Evolutionary conservation across 2,329 filamentous ascomycete species (phyloP).

Genomic region (Meredithiella fracta): DNA sequence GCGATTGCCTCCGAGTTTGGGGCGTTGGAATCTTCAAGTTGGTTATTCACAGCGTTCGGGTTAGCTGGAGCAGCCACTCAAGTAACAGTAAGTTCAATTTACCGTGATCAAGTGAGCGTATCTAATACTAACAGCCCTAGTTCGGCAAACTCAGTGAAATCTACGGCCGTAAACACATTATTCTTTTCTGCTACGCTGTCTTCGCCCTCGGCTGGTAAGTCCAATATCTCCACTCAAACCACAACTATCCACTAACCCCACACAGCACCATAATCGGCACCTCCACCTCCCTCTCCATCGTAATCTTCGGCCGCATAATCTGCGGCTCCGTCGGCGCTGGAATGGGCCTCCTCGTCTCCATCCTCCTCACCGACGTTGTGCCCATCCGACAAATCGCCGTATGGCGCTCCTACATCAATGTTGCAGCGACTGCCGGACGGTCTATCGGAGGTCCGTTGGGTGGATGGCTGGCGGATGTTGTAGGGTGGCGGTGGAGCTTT

Average conservation of each 20-base stretch:
- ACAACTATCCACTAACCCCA: too few species aligned
- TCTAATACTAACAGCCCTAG: constrained; percentile 12
- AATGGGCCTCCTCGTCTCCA: constrained; percentile 32
- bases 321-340: constrained; percentile 36
- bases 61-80: constrained; percentile 21
- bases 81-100: constrained; percentile 15
- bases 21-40: constrained; percentile 36
- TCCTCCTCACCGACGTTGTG: constrained; percentile 37
- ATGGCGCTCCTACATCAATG: constrained; percentile 38
- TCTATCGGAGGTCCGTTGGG: constrained; percentile 39
- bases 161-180: constrained; percentile 18
- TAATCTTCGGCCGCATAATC: constrained; percentile 34
- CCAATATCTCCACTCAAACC: too few species aligned
- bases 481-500: constrained; percentile 56
- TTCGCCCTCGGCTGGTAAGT: constrained; percentile 19
- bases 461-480: constrained; percentile 43
- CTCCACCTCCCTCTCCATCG: constrained; percentile 28
- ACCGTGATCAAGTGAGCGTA: background rate
- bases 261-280: constrained; percentile 6
- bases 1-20: constrained; percentile 45
- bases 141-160: constrained; percentile 21
- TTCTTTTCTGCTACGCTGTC: constrained; percentile 19
- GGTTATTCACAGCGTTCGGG: constrained; percentile 21
- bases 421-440: constrained; percentile 33
- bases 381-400: constrained; percentile 35